phyloP scores from a whole-genome alignment of 73 alveolate species.

The Paramecium caudatum region DNA sequence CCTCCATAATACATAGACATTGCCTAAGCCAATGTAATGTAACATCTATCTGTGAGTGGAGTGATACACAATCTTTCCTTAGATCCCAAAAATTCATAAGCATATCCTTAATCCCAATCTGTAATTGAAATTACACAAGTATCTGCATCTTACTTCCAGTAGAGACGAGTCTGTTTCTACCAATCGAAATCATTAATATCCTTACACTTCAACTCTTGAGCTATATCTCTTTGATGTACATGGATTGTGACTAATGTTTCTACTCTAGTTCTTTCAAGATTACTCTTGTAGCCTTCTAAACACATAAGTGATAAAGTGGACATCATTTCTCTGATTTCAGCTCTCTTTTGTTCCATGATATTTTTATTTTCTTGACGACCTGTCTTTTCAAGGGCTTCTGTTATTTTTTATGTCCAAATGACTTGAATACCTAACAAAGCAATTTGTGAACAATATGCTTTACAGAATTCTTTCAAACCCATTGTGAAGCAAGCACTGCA shows the following conservation, averaged over 20 bases:
- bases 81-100: constrained; percentile 99
- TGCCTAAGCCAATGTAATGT: constrained; percentile 99
- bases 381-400: constrained; percentile 91
- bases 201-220: constrained; percentile 90
- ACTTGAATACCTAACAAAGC: constrained; percentile 93
- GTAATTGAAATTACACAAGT: constrained; percentile 96
- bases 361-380: constrained; percentile 84
- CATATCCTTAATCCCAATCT: constrained; percentile 99
- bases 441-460: constrained; percentile 83
- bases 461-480: constrained; percentile 85
- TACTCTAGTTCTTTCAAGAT: constrained; percentile 89
- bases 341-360: constrained; percentile 85
- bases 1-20: constrained; percentile 99
- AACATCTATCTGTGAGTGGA: constrained; percentile 99
- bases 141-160: constrained; percentile 96
- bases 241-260: constrained; percentile 97
- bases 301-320: constrained; percentile 88
- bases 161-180: constrained; percentile 92
- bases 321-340: constrained; percentile 90
- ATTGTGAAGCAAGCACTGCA: constrained; percentile 84
- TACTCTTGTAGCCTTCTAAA: constrained; percentile 84
- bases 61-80: constrained; percentile 99
- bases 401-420: constrained; percentile 94
- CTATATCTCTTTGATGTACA: constrained; percentile 97
- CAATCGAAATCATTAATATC: constrained; percentile 99